Evolutionary conservation across 805 yeast species (phyloP).

Genomic region (Jamesozyma jinghongensis): DNA sequence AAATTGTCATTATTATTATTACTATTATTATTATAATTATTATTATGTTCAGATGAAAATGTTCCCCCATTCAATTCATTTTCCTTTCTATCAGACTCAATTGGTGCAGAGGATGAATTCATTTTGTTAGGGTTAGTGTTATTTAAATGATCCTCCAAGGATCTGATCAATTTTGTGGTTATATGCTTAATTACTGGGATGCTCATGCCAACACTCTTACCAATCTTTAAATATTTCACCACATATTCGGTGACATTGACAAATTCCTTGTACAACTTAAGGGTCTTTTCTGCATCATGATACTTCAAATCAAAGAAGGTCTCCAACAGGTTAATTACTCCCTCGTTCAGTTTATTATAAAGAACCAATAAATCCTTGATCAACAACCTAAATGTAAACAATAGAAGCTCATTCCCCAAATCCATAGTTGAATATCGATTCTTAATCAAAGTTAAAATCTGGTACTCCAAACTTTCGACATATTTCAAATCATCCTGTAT

Average conservation of each 20-base stretch:
- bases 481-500: conserved; percentile 38
- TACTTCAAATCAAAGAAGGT: conserved; percentile 89
- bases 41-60: too few species aligned
- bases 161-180: conserved; percentile 81
- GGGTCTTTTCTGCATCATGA: conserved; percentile 76
- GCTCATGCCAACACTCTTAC: conserved; percentile 81
- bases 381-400: conserved; percentile 75
- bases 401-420: conserved; percentile 64
- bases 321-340: conserved; percentile 85
- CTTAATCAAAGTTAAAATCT: conserved; percentile 63
- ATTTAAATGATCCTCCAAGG: conserved; percentile 78
- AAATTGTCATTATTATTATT: neutral
- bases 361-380: conserved; percentile 78
- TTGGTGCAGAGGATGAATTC: too few species aligned
- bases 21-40: neutral
- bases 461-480: conserved; percentile 73
- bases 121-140: conserved; percentile 50
- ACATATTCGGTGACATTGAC: conserved; percentile 81
- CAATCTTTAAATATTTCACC: conserved; percentile 79
- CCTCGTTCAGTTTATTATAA: conserved; percentile 88
- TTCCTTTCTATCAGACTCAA: too few species aligned
- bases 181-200: conserved; percentile 97
- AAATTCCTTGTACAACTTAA: conserved; percentile 73
- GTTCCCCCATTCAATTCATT: too few species aligned
- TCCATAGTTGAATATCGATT: conserved; percentile 75